phyloP scores from a whole-genome alignment of 2,329 filamentous ascomycete species.

The Cercospora berteroae region DNA sequence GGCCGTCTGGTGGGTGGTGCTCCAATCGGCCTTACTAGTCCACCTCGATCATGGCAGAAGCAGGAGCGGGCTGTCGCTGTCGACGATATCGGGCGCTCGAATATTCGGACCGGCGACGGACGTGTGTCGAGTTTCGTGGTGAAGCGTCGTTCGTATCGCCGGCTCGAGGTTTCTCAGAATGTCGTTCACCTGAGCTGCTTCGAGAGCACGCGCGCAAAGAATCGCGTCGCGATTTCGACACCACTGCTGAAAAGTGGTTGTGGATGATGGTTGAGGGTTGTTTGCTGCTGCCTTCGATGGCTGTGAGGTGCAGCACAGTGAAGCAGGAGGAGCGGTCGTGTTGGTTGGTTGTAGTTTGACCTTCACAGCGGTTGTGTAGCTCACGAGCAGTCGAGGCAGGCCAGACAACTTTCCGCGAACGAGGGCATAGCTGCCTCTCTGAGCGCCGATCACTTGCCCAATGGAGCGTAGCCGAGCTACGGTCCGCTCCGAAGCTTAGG shows the following conservation, averaged over 20 bases:
- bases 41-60: neutral
- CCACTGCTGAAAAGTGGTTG: neutral
- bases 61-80: neutral
- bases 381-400: neutral
- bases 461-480: neutral
- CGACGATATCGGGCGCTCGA: neutral
- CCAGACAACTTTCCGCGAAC: conserved; percentile 4
- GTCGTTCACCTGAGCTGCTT: neutral
- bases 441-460: neutral
- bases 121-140: neutral
- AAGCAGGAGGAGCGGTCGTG: neutral
- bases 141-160: neutral
- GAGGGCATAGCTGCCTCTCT: neutral
- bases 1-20: neutral
- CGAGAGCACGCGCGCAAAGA: neutral
- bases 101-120: neutral
- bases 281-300: neutral
- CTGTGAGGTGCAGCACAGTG: neutral
- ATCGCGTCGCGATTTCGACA: neutral
- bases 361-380: neutral
- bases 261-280: neutral
- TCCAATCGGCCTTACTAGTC: neutral
- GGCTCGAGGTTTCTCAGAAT: neutral
- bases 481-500: neutral
- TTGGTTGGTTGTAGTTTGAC: neutral